phyloP scores from a whole-genome alignment of 2,329 filamentous ascomycete species.

The Fusarium newnesense region DNA sequence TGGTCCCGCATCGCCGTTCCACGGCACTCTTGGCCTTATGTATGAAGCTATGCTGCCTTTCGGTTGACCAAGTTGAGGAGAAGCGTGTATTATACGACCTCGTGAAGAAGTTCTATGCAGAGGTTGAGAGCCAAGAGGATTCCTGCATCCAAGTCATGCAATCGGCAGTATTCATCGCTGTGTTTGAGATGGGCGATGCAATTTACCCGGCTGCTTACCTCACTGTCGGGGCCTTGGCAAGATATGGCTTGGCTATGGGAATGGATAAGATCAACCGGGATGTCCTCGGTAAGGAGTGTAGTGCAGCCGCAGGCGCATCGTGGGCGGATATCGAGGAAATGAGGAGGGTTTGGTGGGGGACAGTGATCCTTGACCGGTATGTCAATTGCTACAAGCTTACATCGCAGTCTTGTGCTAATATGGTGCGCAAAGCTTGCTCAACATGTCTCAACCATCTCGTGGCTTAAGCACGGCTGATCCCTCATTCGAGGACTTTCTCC shows the following conservation, averaged over 20 bases:
- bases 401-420: rapidly evolving
- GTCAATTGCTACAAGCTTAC: background rate
- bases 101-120: background rate
- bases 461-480: background rate
- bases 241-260: background rate
- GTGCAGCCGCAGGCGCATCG: rapidly evolving
- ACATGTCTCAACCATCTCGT: background rate
- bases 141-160: background rate
- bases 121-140: background rate
- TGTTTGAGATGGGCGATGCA: background rate
- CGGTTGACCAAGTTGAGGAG: background rate
- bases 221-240: background rate
- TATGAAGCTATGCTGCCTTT: background rate
- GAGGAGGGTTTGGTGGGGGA: background rate
- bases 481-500: background rate
- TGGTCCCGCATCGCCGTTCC: background rate
- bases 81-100: background rate
- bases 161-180: background rate
- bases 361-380: background rate
- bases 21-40: background rate
- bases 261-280: background rate
- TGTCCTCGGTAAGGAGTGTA: background rate
- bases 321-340: background rate
- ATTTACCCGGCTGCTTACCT: background rate
- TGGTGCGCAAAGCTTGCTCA: rapidly evolving